Base-by-base conservation (phyloP, 352 stramenopile genomes). In the Elongisporangium anandrum region DNA sequence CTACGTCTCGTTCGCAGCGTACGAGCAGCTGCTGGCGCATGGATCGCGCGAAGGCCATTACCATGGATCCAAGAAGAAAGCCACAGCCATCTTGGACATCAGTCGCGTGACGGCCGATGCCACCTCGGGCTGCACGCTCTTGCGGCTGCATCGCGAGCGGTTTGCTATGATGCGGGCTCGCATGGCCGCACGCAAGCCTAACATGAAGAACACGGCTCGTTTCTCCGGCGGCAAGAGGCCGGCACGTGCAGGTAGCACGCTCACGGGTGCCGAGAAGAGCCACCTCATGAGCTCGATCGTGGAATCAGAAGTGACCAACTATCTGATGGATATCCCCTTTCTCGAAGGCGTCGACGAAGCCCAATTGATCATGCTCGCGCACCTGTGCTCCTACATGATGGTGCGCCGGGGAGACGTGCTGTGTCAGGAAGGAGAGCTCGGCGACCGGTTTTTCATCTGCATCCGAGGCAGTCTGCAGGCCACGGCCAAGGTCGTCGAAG, bases 401-500 rank as follows among this genome's bases (percentile, higher is more conserved):
- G 73, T 88, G n/a, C 65, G 56, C 2, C 71, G 72, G 49, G 81
- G 73, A 1, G 64, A 88, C 19, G 59, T 72, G 29, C 59, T 91
- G 0, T 90, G 77, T 20, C 55, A 74, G 12, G 78, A 87, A 67
- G 77, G 74, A 2, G 81, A 88, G 57, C 65, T 82, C 24, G 81
- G 77, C 20, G 75, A 91, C 34, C 60, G 68, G 3, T 91, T 91
- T 57, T 91, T 85, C 66, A 81, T 91, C 50, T 91, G 78, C 54
- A 81, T 91, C 47, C 74, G 76, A 48, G 81, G 81, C 0, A 65
- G 63, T 15, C 58, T 89, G 5, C 71, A 87, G 45, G 79, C 77
- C 0, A 81, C 76, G 0, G 62, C 84, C 4, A 65, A 81, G 50
- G 56, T 77, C 19, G 23, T 39, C 5, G 39, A 53, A 13, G 12